Conservation (phyloP, 2,329 filamentous ascomycete genomes). For the Lachnellula arida region DNA sequence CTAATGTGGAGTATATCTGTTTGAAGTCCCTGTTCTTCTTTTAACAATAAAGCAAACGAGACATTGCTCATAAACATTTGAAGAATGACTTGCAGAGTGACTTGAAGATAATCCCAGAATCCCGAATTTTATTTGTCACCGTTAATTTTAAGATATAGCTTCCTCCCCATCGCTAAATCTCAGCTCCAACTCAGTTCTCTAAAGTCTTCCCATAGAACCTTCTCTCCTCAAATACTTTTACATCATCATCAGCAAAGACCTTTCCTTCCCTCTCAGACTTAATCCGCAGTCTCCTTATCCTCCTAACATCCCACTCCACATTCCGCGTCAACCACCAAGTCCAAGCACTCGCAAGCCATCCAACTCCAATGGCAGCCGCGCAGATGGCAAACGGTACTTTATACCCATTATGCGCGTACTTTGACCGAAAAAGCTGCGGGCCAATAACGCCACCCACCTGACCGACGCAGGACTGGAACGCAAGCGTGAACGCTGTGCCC, state of each 20-base stretch:
- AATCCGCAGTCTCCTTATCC: slow-evolving; percentile 28
- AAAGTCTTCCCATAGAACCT: slow-evolving; percentile 17
- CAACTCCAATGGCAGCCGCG: slow-evolving; percentile 33
- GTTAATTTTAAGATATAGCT: too few species aligned
- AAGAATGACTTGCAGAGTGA: too few species aligned
- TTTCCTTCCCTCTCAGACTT: slow-evolving; percentile 27
- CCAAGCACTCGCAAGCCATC: slow-evolving; percentile 35
- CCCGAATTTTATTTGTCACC: too few species aligned
- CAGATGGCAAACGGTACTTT: slow-evolving; percentile 36
- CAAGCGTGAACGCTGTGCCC: slow-evolving; percentile 41
- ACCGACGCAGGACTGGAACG: slow-evolving; percentile 39
- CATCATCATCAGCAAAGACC: slow-evolving; percentile 30
- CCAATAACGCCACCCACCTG: slow-evolving; percentile 44
- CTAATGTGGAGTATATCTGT: too few species aligned
- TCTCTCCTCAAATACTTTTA: slow-evolving; percentile 25
- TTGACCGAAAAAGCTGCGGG: slow-evolving; percentile 40
- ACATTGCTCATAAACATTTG: too few species aligned
- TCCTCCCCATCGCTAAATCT: neutral
- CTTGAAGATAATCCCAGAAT: too few species aligned
- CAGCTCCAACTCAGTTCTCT: neutral
- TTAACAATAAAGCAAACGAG: too few species aligned
- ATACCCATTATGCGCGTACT: slow-evolving; percentile 39
- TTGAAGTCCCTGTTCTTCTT: too few species aligned
- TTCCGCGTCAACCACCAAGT: slow-evolving; percentile 40
- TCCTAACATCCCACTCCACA: slow-evolving; percentile 37